These are phyloP conservation scores for Immersiella caudata DNA, from an alignment of 495 filamentous ascomycete genomes.

Conservation along the genomic window DNA sequence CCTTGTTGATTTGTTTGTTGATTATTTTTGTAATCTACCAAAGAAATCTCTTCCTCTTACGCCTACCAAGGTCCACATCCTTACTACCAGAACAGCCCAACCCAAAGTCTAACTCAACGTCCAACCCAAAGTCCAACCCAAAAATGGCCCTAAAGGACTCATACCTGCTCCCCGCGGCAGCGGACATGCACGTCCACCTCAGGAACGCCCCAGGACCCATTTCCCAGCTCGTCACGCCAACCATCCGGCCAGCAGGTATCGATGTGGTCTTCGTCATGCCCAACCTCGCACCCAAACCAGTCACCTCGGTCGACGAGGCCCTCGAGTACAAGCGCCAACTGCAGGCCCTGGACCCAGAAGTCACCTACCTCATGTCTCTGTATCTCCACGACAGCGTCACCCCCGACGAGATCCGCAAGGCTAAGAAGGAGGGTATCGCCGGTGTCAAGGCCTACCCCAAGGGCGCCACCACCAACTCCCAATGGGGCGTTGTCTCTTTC, in stretches of 20 bases:
- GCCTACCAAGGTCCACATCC: too few species aligned
- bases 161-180: constrained; percentile 68
- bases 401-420: constrained; percentile 74
- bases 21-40: too few species aligned
- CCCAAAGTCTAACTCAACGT: too few species aligned
- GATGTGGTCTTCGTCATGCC: constrained; percentile 74
- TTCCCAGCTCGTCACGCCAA: constrained; percentile 80
- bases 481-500: constrained; percentile 76
- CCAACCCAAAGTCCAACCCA: neutral
- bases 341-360: constrained; percentile 66
- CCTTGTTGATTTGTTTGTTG: too few species aligned
- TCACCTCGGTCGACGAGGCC: constrained; percentile 73
- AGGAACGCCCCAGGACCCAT: constrained; percentile 69
- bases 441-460: constrained; percentile 61
- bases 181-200: constrained; percentile 66
- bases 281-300: constrained; percentile 59
- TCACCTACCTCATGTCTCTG: constrained; percentile 86
- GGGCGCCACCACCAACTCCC: constrained; percentile 83
- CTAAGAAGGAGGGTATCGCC: constrained; percentile 63
- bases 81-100: neutral
- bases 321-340: constrained; percentile 73
- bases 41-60: too few species aligned
- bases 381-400: constrained; percentile 75
- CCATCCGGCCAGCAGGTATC: constrained; percentile 67
- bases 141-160: constrained; percentile 48